phyloP scores from a whole-genome alignment of 768 basidiomycete species.

The Suillus weaverae region DNA sequence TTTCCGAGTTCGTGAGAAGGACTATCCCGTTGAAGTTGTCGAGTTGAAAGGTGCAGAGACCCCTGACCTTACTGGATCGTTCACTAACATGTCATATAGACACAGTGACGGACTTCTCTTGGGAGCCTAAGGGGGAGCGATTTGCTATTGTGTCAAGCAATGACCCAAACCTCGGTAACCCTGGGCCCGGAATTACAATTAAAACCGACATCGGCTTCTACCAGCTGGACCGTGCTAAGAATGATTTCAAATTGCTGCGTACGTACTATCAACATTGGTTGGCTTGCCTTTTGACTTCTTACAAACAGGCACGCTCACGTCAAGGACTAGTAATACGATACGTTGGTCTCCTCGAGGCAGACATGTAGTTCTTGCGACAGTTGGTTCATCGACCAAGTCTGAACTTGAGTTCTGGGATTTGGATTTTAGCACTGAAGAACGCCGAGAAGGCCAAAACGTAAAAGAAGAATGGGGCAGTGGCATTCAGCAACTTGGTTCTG shows the following conservation, averaged over 20 bases:
- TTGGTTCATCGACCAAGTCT: slow-evolving; percentile 92
- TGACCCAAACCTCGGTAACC: slow-evolving; percentile 91
- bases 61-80: slow-evolving; percentile 7
- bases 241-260: slow-evolving; percentile 92
- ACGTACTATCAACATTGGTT: slow-evolving; percentile 27
- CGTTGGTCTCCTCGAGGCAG: slow-evolving; percentile 97
- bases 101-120: slow-evolving; percentile 93
- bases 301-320: slow-evolving; percentile 64
- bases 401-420: slow-evolving; percentile 99
- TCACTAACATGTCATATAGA: slow-evolving; percentile 45
- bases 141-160: slow-evolving; percentile 94
- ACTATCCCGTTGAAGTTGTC: slow-evolving; percentile 95
- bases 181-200: slow-evolving; percentile 88
- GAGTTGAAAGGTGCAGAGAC: slow-evolving; percentile 81
- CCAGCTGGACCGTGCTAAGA: slow-evolving; percentile 88
- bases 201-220: slow-evolving; percentile 97
- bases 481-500: slow-evolving; percentile 81
- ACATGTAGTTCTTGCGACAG: slow-evolving; percentile 93
- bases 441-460: slow-evolving; percentile 44
- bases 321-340: slow-evolving; percentile 89
- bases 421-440: slow-evolving; percentile 75
- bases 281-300: slow-evolving; percentile 1
- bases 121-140: slow-evolving; percentile 97
- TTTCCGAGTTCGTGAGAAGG: slow-evolving; percentile 96
- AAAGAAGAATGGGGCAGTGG: slow-evolving; percentile 82